Base-by-base conservation (phyloP, 306 rosid species). In the Glycine latifolia region DNA sequence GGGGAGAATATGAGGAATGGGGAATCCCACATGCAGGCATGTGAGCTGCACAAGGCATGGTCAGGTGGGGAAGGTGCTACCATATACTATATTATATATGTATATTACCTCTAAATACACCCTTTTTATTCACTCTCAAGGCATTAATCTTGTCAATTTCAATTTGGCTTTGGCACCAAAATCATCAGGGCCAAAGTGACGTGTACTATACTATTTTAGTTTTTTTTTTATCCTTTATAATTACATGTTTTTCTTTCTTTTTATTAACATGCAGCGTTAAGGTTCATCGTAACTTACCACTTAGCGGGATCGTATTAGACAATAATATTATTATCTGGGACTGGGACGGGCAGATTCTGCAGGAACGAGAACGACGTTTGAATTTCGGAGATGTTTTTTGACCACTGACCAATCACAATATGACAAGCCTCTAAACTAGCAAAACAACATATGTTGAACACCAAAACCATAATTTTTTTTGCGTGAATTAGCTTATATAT, bases 361-460 rank as follows among this genome's bases (percentile, higher is more conserved):
- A 26, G 43, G 17, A 15, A 79, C 31, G 31, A 26, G 31, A 26
- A 26, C 60, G 5, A 33, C 43, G n/a, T 79, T 58, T 58, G 60
- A 56, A 61, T 58, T 79, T 69, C 14, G 71, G 58, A 56, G 7
- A 46, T 69, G 77, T 46, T 56, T 68, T 70, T 79, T 79, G 71
- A 26, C 31, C 31, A 26, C 31, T 26, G 31, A 26, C 83, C 73
- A 54, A 48, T 67, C 8, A 31, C 70, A 26, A 26, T 26, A 26
- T 26, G 31, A 2, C 31, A 26, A 26, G 1, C 31, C 31, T 26
- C 31, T 26, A 26, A 26, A 26, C 31, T 26, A 26, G 31, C 31
- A 26, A 26, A 26, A 1, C 31, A 10, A 54, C 10, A 54, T 35
- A 58, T 14, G 52, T 37, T 11, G 3, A 71, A 8, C n/a, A 69